Evolutionary conservation across 2,329 filamentous ascomycete genomes (phyloP), one percentile per base, ranked within the genome.

Genomic region (Xylariaceae sp.): DNA sequence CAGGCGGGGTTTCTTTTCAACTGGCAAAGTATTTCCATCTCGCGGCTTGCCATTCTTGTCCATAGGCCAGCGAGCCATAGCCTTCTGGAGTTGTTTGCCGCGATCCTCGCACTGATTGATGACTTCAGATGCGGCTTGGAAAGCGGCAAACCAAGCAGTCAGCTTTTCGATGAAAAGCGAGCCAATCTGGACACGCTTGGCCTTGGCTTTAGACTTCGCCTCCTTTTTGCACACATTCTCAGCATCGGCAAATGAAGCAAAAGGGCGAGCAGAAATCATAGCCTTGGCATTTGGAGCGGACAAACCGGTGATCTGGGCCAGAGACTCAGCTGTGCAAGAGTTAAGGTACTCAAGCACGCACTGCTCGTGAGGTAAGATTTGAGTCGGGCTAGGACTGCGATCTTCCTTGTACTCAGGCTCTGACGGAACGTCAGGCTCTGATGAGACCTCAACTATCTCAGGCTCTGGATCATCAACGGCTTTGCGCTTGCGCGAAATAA

Each of bases 271-370:
- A 18, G 57, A 53, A 17, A 65, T n/a, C 35, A 67, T 81, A 11
- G 84, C 74, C 49, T 87, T 80, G 1, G 92, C 86, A 51, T 87
- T 80, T 4, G 86, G 83, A 65, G 88, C 82, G 42, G 88, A 87
- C 61, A 89, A 85, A 37, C 86, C 87, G 0, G 90, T 90, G 62
- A 97, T 87, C 66, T 96, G 92, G 1, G 88, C 84, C 48, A 99
- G 82, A 59, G 93, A 90, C 42, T 87, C 82, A 8, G 84, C 77
- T 4, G 85, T 84, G 71, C 90, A 94, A 0, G 80, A 85, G 70
- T 97, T 97, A 73, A 99, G 86, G 69, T 92, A 95, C 6, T 86
- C 81, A 34, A 97, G 77, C 5, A 97, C 83, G 57, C 81, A 81
- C 3, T 69, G 69, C 35, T 84, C 79, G 13, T 60, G 53, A 13